Base-by-base conservation (phyloP, 805 yeast species). In the Wickerhamiella allomyrinae region DNA sequence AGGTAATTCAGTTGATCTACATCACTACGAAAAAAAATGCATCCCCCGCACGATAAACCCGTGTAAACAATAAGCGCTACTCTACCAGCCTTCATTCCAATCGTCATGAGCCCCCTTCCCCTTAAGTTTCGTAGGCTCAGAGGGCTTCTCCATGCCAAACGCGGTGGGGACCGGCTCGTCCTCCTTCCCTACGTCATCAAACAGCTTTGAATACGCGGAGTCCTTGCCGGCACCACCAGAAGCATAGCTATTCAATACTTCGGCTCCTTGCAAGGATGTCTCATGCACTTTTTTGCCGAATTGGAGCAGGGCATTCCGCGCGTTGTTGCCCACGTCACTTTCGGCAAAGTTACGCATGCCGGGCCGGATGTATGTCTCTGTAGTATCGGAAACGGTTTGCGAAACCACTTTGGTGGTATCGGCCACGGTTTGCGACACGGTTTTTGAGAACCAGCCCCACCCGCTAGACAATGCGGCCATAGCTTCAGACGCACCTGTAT, bases 221-320 rank as follows among this genome's bases (percentile, higher is more conserved):
- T 43, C n/a, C n/a, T 19, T 11, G 9, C 20, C 19, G 1, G 34
- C 23, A 2, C 22, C 42, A 17, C 37, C 42, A 5, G 42, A 52
- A 2, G 85, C 77, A 55, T 77, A 75, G 14, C 67, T 65, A 47
- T 68, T 70, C 53, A 74, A 70, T n/a, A 79, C 76, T 49, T 77
- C 79, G 41, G 75, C 76, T 21, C 94, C 83, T 50, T 74, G 76
- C 46, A 68, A 71, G 25, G 93, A 81, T 1, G 95, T 84, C 51
- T 86, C 93, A 58, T 82, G 94, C 65, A 89, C 81, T 56, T 77
- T 85, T 57, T 83, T 94, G 38, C 96, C 95, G 65, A 89, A 91
- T 66, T 91, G 96, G 45, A 84, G 79, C 73, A 94, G 83, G n/a
- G 97, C 97, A 51, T 85, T 74, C 48, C 73, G 76, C 4, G 97